Percentiles rank a stretch among this genome's conserved stretches.
Conservation (phyloP, 2,329 filamentous ascomycete genomes). For the Pestalotiopsis sp. region DNA sequence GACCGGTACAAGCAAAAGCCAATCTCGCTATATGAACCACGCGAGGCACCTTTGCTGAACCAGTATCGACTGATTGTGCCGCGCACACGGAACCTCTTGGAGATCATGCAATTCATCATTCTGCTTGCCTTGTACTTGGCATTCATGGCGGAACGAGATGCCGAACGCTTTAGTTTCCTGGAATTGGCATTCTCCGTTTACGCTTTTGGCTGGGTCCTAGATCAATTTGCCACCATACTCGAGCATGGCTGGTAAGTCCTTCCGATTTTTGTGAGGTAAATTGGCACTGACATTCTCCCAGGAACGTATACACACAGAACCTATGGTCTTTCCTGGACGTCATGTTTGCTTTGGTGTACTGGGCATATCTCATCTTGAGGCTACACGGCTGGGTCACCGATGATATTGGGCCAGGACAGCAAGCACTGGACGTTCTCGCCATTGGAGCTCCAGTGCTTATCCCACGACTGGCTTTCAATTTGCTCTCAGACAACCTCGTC, state of each 20-base stretch:
- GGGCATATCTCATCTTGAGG: constrained; percentile 68
- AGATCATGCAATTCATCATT: constrained; percentile 73
- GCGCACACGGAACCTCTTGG: constrained; percentile 74
- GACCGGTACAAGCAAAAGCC: constrained; percentile 85
- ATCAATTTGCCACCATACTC: constrained; percentile 75
- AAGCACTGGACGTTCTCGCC: constrained; percentile 77
- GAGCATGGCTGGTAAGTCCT: constrained; percentile 67
- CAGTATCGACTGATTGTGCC: constrained; percentile 86
- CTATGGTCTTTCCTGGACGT: constrained; percentile 88
- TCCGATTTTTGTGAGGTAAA: neutral
- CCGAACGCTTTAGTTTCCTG: constrained; percentile 54
- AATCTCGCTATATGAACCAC: constrained; percentile 79
- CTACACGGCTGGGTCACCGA: constrained; percentile 62
- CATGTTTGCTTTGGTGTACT: constrained; percentile 73
- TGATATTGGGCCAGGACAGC: constrained; percentile 54
- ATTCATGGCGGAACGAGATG: constrained; percentile 71
- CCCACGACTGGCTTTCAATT: constrained; percentile 78
- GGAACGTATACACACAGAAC: constrained; percentile 85
- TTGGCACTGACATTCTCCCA: constrained; percentile 12
- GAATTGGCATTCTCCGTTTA: constrained; percentile 75
- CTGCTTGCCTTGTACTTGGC: constrained; percentile 70
- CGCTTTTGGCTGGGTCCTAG: constrained; percentile 76
- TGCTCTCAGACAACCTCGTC: constrained; percentile 82
- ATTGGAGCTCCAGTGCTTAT: constrained; percentile 78
- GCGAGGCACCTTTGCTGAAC: constrained; percentile 75